These are phyloP conservation scores for Diaporthe aspalathi DNA, from an alignment of 2,329 filamentous ascomycete genomes.

Conservation along the genomic window DNA sequence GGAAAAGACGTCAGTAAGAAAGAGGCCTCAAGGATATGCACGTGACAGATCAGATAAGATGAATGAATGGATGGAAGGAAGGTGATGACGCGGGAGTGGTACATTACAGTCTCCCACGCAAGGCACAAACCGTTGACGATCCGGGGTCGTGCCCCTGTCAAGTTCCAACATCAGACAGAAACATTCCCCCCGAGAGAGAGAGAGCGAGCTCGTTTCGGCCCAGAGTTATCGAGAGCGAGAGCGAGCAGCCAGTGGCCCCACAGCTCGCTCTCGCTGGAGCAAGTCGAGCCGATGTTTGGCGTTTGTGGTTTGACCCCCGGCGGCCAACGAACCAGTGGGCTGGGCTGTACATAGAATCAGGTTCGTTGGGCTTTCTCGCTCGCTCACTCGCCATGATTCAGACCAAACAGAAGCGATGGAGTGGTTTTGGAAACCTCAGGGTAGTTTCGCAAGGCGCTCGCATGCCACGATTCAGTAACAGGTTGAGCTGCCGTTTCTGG, in stretches of 20 bases:
- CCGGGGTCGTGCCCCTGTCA: conserved; percentile 20
- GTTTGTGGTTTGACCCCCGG: not conserved
- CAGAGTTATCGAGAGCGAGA: conserved; percentile 24
- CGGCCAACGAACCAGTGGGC: conserved; percentile 1
- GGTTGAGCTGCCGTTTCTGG: conserved; percentile 1
- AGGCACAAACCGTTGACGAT: conserved; percentile 6
- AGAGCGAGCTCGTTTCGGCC: conserved; percentile 21
- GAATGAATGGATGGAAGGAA: conserved; percentile 9
- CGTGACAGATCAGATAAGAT: conserved; percentile 24
- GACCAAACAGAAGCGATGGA: conserved; percentile 1
- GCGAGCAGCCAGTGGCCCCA: not conserved
- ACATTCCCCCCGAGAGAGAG: conserved; percentile 9
- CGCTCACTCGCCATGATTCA: not conserved
- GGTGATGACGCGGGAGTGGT: not conserved
- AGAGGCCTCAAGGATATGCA: not conserved
- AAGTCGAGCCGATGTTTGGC: conserved; percentile 14
- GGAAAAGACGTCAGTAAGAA: not conserved
- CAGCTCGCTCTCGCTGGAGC: conserved; percentile 11
- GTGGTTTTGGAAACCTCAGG: not conserved
- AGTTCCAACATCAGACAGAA: conserved; percentile 26
- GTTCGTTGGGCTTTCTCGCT: not conserved
- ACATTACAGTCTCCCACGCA: not conserved
- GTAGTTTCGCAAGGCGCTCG: not conserved
- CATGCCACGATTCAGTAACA: not conserved
- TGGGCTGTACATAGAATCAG: not conserved